Conservation (phyloP, 805 yeast species). For the Blastobotrys mokoenaii region DNA sequence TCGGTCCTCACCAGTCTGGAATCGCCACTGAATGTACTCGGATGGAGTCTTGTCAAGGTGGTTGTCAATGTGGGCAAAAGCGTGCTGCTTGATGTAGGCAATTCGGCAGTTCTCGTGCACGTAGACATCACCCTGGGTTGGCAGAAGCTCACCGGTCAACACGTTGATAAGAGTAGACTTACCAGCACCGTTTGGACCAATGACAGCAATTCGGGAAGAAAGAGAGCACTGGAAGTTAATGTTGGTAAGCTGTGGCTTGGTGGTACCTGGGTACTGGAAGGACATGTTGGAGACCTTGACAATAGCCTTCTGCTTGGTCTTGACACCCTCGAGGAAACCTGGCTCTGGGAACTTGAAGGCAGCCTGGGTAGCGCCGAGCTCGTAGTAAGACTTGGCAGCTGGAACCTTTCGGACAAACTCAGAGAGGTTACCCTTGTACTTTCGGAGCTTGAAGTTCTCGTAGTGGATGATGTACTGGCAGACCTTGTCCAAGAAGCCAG, state of each 20-base stretch:
- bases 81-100: conserved; percentile 99
- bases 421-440: conserved; percentile 99
- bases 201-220: conserved; percentile 99
- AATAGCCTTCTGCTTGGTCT: conserved; percentile 99
- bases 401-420: conserved; percentile 99
- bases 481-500: conserved; percentile 97
- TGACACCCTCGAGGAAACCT: conserved; percentile 99
- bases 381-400: conserved; percentile 97
- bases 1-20: conserved; percentile 99
- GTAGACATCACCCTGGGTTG: conserved; percentile 98
- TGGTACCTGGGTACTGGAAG: conserved; percentile 99
- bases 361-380: conserved; percentile 94
- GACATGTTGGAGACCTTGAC: conserved; percentile 95
- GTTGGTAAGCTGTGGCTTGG: conserved; percentile 87
- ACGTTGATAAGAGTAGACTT: conserved; percentile 98
- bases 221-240: conserved; percentile 98
- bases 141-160: conserved; percentile 98
- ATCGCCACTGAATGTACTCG: conserved; percentile 99
- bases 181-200: conserved; percentile 99
- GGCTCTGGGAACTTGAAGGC: conserved; percentile 99
- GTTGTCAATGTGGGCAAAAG: conserved; percentile 98
- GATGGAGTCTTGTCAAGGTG: conserved; percentile 99
- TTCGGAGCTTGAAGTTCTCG: conserved; percentile 99
- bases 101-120: conserved; percentile 99
- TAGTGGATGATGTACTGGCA: conserved; percentile 98